Base-by-base conservation (phyloP, 306 rosid species). In the Pyrus communis region DNA sequence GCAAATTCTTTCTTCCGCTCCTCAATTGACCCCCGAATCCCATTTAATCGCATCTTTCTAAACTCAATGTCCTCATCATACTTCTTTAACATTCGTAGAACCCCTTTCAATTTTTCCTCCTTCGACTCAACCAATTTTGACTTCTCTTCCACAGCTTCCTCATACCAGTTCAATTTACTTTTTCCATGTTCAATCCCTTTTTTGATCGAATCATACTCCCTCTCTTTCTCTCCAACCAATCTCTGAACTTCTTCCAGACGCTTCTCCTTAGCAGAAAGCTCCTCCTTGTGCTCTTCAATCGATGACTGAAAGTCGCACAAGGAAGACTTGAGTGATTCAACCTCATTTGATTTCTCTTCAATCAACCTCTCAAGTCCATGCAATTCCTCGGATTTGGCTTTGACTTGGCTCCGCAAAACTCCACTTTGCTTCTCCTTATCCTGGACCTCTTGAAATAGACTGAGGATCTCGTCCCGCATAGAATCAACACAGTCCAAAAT, bases 221-320 rank as follows among this genome's bases (percentile, higher is more conserved):
- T 73, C 77, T 75, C 73, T 58, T 76, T 52, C 31, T 74, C 68
- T 19, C 40, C 49, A 13, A 70, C 71, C 21, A 31, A 40, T 63
- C 55, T 57, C 25, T 6, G 58, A 59, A 58, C 65, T 78, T 82
- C 70, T 70, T 35, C n/a, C 43, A 55, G 12, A 12, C 27, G 10
- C 22, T 27, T 17, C 17, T 52, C 62, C 13, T 21, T 9, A 70
- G 13, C 75, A 11, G 4, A 22, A 73, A 58, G 9, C 38, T 58
- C 67, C 42, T 22, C 9, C 17, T 19, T 42, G 31, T 23, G 28
- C 43, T 59, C 54, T 59, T 73, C 18, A 22, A 42, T 74, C 69
- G 45, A 74, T 27, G 21, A 17, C 40, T 42, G 23, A 59, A 61
- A 6, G n/a, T 3, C 3, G 9, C 13, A 3, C 57, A 59, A 13